Conservation (phyloP, 2,329 filamentous ascomycete genomes). For the Graphilbum sp. region DNA sequence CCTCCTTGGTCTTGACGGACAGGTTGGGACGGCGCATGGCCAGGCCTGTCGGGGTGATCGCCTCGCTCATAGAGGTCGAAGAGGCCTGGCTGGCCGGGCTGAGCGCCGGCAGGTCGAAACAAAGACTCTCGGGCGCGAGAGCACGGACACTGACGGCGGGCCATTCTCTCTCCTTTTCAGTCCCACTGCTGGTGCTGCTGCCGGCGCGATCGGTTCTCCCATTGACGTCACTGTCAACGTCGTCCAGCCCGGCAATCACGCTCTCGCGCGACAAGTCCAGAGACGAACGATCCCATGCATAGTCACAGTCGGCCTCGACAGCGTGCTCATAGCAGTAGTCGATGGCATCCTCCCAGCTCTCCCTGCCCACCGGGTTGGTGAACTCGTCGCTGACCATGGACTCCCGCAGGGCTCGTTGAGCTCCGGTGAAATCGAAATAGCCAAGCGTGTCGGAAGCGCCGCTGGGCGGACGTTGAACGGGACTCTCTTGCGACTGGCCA, state of each 20-base stretch:
- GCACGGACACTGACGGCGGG: not conserved
- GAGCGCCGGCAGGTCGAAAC: constrained; percentile 21
- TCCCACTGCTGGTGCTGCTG: not conserved
- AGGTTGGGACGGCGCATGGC: constrained; percentile 12
- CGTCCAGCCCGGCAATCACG: constrained; percentile 12
- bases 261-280: constrained; percentile 25
- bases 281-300: constrained; percentile 45
- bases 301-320: constrained; percentile 49
- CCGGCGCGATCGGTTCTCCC: constrained; percentile 2
- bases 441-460: constrained; percentile 37
- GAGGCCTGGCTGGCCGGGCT: constrained; percentile 33
- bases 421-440: constrained; percentile 21
- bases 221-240: not conserved
- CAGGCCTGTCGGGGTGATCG: constrained; percentile 24
- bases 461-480: constrained; percentile 18
- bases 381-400: constrained; percentile 11
- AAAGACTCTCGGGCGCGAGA: no score
- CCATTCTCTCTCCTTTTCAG: constrained; percentile 1
- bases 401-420: constrained; percentile 17
- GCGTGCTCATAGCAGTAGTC: constrained; percentile 57
- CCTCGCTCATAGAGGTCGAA: constrained; percentile 23
- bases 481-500: constrained; percentile 16
- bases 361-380: constrained; percentile 18
- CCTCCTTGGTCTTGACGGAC: constrained; percentile 4
- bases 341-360: constrained; percentile 53